Evolutionary conservation across 177 flowering plant genomes (phyloP), one percentile per base, ranked within the genome.

Genomic region (Telopea speciosissima): DNA sequence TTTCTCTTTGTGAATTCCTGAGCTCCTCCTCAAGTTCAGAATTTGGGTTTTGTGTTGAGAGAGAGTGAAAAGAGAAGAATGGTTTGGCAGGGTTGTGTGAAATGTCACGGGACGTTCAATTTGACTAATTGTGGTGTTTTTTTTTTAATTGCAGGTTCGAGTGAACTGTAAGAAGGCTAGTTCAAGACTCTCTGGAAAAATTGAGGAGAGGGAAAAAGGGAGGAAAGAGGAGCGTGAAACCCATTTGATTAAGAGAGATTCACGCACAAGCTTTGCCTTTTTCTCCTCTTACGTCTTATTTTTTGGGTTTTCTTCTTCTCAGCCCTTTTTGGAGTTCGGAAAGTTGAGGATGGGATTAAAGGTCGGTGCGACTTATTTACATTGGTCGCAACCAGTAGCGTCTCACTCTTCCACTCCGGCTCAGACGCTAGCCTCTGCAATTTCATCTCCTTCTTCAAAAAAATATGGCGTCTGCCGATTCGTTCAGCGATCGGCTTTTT

Each of bases 311-410:
- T 25, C 14, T 58, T 59, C 5, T 10, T 12, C 63, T 31, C 14
- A 12, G 5, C 62, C 25, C 28, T 3, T 24, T 26, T 58, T 44
- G 8, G 9, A 36, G 40, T 17, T n/a, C 42, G 31, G 31, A 6
- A 67, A 28, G 6, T 11, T 62, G 65, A 36, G 60, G 65, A 86
- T 86, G 89, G 88, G 69, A 67, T 76, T 84, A 70, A 84, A 83
- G 76, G 85, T 85, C 9, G 86, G 89, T 25, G 74, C 81, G 63
- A 75, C 85, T 40, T 81, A 83, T 69, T 76, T 88, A 72, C 86
- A 85, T 42, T 89, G 83, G 90, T 77, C 90, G 26, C 90, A 85
- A 59, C 81, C 87, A 22, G 71, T 82, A 3, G 45, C 78, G 66
- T 81, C 83, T 23, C 86, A 75, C 19, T 82, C 86, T n/a, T 74